Conservation (phyloP, 805 yeast species). For the Yarrowia alimentaria region DNA sequence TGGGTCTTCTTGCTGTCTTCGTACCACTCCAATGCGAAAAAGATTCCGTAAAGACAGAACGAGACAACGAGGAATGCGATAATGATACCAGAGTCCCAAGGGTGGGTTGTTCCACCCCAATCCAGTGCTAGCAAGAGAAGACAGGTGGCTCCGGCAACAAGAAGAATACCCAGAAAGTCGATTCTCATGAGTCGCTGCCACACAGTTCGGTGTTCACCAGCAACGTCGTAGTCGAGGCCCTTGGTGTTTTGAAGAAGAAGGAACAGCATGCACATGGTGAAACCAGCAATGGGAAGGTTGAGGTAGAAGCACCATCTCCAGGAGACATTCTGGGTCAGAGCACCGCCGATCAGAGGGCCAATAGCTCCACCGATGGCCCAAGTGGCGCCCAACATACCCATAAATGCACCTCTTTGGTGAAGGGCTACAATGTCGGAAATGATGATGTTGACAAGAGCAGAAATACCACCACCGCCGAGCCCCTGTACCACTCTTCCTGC, state of each 20-base stretch:
- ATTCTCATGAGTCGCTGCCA: constrained; percentile 46
- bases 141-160: constrained; percentile 48
- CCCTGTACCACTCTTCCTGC: constrained; percentile 68
- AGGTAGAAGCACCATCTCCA: constrained; percentile 58
- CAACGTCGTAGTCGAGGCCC: constrained; percentile 29
- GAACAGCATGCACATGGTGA: constrained; percentile 36
- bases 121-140: constrained; percentile 51
- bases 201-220: constrained; percentile 39
- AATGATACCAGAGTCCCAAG: constrained; percentile 56
- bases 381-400: constrained; percentile 33
- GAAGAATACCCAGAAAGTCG: constrained; percentile 54
- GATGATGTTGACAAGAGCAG: constrained; percentile 53
- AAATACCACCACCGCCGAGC: constrained; percentile 66
- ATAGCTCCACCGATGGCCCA: constrained; percentile 39
- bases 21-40: constrained; percentile 50
- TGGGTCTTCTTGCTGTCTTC: constrained; percentile 20
- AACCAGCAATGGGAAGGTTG: constrained; percentile 45
- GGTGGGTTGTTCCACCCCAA: constrained; percentile 51
- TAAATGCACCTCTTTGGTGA: constrained; percentile 32
- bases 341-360: constrained; percentile 59
- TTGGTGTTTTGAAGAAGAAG: constrained; percentile 32
- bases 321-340: constrained; percentile 44
- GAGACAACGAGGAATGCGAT: constrained; percentile 47
- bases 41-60: constrained; percentile 43
- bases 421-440: constrained; percentile 46